Percentiles rank a stretch among this genome's conserved stretches.
Evolutionary conservation across 768 basidiomycete genomes (phyloP).

Genomic region (Dentipellis fragilis): DNA sequence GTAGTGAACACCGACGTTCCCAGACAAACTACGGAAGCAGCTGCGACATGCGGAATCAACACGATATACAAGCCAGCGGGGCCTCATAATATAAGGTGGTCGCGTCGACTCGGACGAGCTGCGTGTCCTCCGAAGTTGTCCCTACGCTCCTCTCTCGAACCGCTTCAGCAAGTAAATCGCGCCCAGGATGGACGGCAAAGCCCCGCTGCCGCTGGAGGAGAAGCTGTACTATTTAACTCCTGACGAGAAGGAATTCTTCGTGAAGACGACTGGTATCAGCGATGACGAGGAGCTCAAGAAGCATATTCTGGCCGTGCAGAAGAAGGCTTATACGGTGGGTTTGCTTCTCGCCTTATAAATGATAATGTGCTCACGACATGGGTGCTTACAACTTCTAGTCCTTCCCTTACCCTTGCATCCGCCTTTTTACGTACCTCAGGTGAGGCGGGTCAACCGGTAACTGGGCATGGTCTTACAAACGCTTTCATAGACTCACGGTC

Average conservation of each 20-base stretch:
- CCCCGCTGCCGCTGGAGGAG: background rate
- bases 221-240: background rate
- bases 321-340: background rate
- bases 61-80: background rate
- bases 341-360: background rate
- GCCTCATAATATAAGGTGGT: background rate
- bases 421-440: background rate
- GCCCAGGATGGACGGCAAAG: no score
- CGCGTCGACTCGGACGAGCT: background rate
- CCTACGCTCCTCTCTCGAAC: background rate
- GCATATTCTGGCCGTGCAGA: background rate
- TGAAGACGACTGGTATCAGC: background rate
- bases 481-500: background rate
- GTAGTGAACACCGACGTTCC: no score
- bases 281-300: background rate
- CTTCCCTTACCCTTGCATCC: background rate
- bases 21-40: background rate
- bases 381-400: background rate
- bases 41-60: background rate
- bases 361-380: background rate
- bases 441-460: background rate
- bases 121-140: background rate
- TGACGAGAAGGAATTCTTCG: background rate
- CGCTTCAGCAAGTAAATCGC: no score
- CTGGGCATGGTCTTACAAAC: background rate